phyloP scores from a whole-genome alignment of 768 basidiomycete genomes.

The Strobilomyces echinocephalus region DNA sequence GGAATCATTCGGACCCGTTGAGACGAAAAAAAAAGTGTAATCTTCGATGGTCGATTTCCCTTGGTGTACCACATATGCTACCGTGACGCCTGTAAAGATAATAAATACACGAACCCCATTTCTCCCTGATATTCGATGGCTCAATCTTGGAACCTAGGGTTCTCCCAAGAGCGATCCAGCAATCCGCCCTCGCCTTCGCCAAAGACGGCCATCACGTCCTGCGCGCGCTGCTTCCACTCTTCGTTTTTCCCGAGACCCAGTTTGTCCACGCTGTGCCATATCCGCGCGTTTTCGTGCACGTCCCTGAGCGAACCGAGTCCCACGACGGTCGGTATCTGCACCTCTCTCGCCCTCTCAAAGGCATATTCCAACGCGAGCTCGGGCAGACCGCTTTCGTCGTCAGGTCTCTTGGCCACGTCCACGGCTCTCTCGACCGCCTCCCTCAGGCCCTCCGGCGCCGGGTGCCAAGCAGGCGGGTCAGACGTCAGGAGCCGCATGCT shows the following conservation, averaged over 20 bases:
- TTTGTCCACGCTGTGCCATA: conserved; percentile 59
- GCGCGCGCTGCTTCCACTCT: conserved; percentile 39
- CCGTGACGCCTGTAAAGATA: conserved; percentile 22
- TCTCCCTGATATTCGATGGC: neutral
- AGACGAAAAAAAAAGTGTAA: conserved; percentile 14
- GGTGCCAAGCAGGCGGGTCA: conserved; percentile 67
- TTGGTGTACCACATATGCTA: conserved; percentile 21
- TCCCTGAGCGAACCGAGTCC: conserved; percentile 69
- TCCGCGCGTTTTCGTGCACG: conserved; percentile 67
- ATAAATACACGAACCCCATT: conserved; percentile 4
- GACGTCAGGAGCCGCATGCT: conserved; percentile 76
- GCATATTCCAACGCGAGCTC: conserved; percentile 73
- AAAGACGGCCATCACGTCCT: conserved; percentile 40
- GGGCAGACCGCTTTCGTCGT: conserved; percentile 41
- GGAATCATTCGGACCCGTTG: conserved; percentile 88
- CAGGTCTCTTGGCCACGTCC: conserved; percentile 32
- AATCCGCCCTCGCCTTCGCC: conserved; percentile 39
- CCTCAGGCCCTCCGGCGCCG: conserved; percentile 52
- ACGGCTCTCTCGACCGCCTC: conserved; percentile 40
- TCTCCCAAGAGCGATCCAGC: conserved; percentile 72
- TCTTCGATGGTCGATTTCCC: conserved; percentile 11
- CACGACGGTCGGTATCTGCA: conserved; percentile 58
- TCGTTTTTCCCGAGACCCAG: conserved; percentile 32
- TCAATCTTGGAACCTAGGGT: conserved; percentile 34
- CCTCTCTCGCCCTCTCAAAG: conserved; percentile 43